These are phyloP conservation scores for Penicillium italicum DNA, from an alignment of 2,329 filamentous ascomycete species.

Conservation along the genomic window DNA sequence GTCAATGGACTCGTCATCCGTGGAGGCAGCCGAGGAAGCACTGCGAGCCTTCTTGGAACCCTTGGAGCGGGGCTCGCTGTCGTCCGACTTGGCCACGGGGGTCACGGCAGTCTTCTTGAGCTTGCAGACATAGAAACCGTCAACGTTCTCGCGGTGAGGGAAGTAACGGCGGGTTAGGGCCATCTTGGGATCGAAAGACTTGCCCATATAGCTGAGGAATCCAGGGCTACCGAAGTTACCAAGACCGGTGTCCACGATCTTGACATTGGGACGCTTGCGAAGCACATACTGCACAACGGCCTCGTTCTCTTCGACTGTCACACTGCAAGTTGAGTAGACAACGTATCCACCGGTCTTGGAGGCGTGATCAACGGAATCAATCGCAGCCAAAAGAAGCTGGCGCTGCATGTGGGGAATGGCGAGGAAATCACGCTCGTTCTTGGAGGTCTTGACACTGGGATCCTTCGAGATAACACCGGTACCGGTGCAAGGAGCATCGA, in stretches of 20 bases:
- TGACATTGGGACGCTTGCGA: conserved; percentile 86
- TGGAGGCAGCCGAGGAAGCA: conserved; percentile 22
- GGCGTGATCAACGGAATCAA: conserved; percentile 88
- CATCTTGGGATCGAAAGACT: conserved; percentile 83
- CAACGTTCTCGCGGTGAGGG: conserved; percentile 88
- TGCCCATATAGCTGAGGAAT: conserved; percentile 86
- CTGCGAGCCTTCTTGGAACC: conserved; percentile 18
- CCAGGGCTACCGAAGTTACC: conserved; percentile 82
- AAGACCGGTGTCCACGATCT: conserved; percentile 85
- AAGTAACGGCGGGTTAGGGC: conserved; percentile 82
- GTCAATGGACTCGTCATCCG: conserved; percentile 55
- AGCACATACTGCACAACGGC: conserved; percentile 91
- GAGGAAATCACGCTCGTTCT: conserved; percentile 92
- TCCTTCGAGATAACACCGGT: conserved; percentile 98
- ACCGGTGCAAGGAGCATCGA: conserved; percentile 93
- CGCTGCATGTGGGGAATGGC: conserved; percentile 91
- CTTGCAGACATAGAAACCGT: conserved; percentile 98
- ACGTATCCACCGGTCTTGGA: conserved; percentile 93
- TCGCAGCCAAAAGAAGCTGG: conserved; percentile 85
- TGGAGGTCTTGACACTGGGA: conserved; percentile 95
- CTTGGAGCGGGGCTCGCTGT: conserved; percentile 25
- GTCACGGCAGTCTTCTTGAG: conserved; percentile 88
- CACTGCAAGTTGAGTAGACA: conserved; percentile 94
- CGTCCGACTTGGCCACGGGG: conserved; percentile 42
- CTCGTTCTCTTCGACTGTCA: conserved; percentile 92